These are phyloP conservation scores for Madurella mycetomatis DNA, from an alignment of 2,329 filamentous ascomycete species.

Conservation along the genomic window DNA sequence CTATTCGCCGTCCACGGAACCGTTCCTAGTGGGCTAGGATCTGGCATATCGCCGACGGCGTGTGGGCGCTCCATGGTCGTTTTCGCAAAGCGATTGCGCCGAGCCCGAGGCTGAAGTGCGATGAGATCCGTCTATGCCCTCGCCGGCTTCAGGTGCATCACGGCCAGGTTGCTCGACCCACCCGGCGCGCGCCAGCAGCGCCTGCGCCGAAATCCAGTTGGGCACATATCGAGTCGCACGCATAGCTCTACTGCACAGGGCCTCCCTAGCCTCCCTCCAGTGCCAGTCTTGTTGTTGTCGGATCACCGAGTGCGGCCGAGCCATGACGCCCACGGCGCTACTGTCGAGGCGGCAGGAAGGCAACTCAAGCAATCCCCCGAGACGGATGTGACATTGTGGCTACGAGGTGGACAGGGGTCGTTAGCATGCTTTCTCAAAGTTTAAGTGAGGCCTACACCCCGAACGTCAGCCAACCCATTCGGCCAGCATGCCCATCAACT, in stretches of 20 bases:
- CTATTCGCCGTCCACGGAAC: not conserved
- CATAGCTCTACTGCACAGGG: conserved; percentile 22
- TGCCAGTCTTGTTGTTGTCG: not conserved
- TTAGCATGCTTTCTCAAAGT: not conserved
- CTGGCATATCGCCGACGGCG: not conserved
- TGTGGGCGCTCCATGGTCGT: not conserved
- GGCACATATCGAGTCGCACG: conserved; percentile 20
- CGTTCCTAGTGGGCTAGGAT: not conserved
- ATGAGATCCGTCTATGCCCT: not conserved
- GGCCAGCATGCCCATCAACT: no score
- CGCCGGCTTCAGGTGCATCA: not conserved
- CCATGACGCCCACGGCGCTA: not conserved
- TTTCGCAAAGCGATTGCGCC: not conserved
- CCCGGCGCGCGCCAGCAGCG: not conserved
- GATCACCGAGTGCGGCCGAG: no score
- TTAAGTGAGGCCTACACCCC: not conserved
- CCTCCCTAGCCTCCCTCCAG: not conserved
- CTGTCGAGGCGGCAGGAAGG: not conserved
- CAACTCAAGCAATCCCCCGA: not conserved
- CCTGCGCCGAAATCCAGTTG: not conserved
- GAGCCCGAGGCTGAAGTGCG: not conserved
- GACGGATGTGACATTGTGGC: conserved; percentile 18
- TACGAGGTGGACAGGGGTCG: conserved; percentile 12
- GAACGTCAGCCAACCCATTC: no score
- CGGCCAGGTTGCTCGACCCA: not conserved